Conservation (phyloP, 192 early-diverging fungal species). For the Powellomyces hirtus region DNA sequence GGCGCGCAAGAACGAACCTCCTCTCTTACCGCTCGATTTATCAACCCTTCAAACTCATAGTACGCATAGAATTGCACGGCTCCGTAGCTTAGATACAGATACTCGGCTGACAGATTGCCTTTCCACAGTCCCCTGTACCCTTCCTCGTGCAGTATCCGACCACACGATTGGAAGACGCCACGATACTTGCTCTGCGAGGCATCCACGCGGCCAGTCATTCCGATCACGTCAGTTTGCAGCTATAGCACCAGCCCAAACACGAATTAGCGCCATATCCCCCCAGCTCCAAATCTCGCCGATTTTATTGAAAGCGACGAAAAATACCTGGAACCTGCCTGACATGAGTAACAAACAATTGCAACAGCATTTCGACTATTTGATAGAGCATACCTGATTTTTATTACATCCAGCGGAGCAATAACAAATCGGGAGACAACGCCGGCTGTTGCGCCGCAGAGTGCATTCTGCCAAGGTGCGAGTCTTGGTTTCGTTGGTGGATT, state of each 20-base stretch:
- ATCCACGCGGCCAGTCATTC: background rate
- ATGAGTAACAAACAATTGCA: background rate
- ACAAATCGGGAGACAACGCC: slow-evolving; percentile 71
- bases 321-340: slow-evolving; percentile 9
- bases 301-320: background rate
- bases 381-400: slow-evolving; percentile 70
- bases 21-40: slow-evolving; percentile 21
- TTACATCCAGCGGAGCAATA: slow-evolving; percentile 89
- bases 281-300: too few relatives aligned
- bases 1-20: too few relatives aligned
- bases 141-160: slow-evolving; percentile 73
- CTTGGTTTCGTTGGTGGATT: too few relatives aligned
- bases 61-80: slow-evolving; percentile 83
- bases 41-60: slow-evolving; percentile 48
- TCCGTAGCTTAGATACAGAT: slow-evolving; percentile 89
- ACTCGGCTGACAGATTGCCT: slow-evolving; percentile 91
- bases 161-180: slow-evolving; percentile 63
- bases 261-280: too few relatives aligned
- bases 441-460: slow-evolving; percentile 55
- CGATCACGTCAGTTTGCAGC: background rate
- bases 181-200: slow-evolving; percentile 48
- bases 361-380: background rate
- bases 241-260: background rate
- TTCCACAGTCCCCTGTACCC: slow-evolving; percentile 86
- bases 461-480: slow-evolving; percentile 44